Percentiles rank a stretch among this genome's conserved stretches.
These are phyloP conservation scores for Salvia rosmarinus DNA, from an alignment of 257 asterid species.

Conservation along the genomic window DNA sequence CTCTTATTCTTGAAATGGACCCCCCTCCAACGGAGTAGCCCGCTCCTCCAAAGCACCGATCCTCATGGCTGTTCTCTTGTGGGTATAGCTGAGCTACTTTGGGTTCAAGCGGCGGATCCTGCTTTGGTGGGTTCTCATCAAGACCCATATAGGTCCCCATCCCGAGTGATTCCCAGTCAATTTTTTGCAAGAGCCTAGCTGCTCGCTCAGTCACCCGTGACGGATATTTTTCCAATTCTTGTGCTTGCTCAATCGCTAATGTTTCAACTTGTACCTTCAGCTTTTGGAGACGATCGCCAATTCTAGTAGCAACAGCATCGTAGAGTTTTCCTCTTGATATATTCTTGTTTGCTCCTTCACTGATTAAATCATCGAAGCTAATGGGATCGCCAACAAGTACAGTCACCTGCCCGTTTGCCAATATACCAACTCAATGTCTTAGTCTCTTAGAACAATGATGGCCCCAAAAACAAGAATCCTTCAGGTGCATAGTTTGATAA, in stretches of 20 bases:
- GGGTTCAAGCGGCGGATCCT: constrained; percentile 32
- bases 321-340: constrained; percentile 66
- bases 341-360: constrained; percentile 43
- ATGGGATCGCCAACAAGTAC: constrained; percentile 90
- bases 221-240: constrained; percentile 39
- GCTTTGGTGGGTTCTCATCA: constrained; percentile 38
- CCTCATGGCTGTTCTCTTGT: constrained; percentile 35
- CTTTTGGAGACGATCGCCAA: constrained; percentile 59
- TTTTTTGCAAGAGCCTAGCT: constrained; percentile 54
- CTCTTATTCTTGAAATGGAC: constrained; percentile 56
- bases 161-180: constrained; percentile 74
- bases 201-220: constrained; percentile 44
- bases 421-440: not conserved
- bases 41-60: constrained; percentile 34
- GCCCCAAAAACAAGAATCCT: not conserved
- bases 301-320: constrained; percentile 72
- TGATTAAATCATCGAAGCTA: constrained; percentile 63
- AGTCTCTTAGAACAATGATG: not conserved
- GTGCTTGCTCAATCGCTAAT: constrained; percentile 53
- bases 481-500: constrained; percentile 2
- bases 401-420: constrained; percentile 65
- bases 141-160: constrained; percentile 44
- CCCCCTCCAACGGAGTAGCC: constrained; percentile 51
- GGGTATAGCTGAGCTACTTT: constrained; percentile 27
- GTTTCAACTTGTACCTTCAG: constrained; percentile 73